Percentiles rank a stretch among this genome's conserved stretches.
Conservation (phyloP, 768 basidiomycete species). For the Phylloporus sp. region DNA sequence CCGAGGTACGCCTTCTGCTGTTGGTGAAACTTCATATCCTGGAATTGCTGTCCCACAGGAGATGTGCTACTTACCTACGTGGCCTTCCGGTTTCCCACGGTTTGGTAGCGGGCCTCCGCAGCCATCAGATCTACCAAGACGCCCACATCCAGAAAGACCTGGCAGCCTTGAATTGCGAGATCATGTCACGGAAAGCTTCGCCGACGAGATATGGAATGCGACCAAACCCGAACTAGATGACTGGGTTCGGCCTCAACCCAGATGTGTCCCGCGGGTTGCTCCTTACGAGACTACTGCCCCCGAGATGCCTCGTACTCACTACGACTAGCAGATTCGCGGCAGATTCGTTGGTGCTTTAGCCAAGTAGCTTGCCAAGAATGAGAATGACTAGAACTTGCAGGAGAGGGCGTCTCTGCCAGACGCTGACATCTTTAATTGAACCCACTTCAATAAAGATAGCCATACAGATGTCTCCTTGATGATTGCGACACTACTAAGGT, state of each 20-base stretch:
- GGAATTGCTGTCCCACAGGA: not conserved
- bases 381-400: too few species aligned
- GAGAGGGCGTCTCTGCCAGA: too few species aligned
- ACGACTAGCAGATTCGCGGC: too few species aligned
- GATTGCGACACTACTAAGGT: too few species aligned
- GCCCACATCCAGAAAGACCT: not conserved
- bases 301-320: too few species aligned
- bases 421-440: too few species aligned
- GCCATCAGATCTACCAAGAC: not conserved
- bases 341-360: too few species aligned
- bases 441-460: too few species aligned
- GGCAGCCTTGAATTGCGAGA: not conserved
- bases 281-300: too few species aligned
- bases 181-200: not conserved
- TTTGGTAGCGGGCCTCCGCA: not conserved
- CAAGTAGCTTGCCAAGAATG: too few species aligned
- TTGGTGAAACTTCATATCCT: not conserved
- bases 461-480: too few species aligned
- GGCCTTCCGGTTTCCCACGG: not conserved
- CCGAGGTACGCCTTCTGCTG: constrained; percentile 33
- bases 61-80: not conserved
- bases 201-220: not conserved
- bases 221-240: not conserved
- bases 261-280: constrained; percentile 5
- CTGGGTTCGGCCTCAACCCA: constrained; percentile 4